Evolutionary conservation across 371 early-diverging fungal genomes (phyloP), one percentile per base, ranked within the genome.

Genomic region (Catenaria anguillulae): DNA sequence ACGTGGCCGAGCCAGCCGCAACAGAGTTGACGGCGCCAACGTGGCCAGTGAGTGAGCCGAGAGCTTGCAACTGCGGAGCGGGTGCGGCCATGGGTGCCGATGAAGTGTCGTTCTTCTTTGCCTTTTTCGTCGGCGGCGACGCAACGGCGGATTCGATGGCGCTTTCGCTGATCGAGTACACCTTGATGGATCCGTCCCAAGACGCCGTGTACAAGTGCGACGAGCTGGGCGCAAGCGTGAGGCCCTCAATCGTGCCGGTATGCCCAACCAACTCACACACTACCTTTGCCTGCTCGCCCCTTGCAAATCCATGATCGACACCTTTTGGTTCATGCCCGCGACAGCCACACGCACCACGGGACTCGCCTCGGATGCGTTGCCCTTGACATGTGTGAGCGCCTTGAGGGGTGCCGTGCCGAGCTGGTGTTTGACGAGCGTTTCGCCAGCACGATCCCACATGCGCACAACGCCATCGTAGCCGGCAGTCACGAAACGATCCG

Each of bases 381-480:
- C n/a, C n/a, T n/a, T n/a, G n/a, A 55, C 13, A 55, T 55, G 23
- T 1, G 29, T 10, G 15, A 23, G 29, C 1, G 52, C 26, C 52
- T 50, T 50, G 52, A 50, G 52, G 15, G 52, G 52, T 19, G 29
- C 52, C 29, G 52, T 29, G 0, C 29, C 52, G 17, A 50, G 8
- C 24, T 50, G 52, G 29, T 15, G 52, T 19, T 50, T 50, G 52
- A 15, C 19, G 33, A 29, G 23, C n/a, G 36, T 34, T 26, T 40
- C n/a, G 59, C 83, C 81, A 61, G 84, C 85, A 17, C 79, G 71
- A 66, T 87, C 84, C 90, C 90, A 93, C 61, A 95, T 69, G 24
- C 92, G 80, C 37, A 85, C 85, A 60, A 78, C 73, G 61, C 83
- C 84, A 67, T 95, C 95, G 68, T 89, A 93, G 5, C 91, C 90